Base-by-base conservation (phyloP, 1,284 basidiomycete species). In the Takashimella koratensis region DNA sequence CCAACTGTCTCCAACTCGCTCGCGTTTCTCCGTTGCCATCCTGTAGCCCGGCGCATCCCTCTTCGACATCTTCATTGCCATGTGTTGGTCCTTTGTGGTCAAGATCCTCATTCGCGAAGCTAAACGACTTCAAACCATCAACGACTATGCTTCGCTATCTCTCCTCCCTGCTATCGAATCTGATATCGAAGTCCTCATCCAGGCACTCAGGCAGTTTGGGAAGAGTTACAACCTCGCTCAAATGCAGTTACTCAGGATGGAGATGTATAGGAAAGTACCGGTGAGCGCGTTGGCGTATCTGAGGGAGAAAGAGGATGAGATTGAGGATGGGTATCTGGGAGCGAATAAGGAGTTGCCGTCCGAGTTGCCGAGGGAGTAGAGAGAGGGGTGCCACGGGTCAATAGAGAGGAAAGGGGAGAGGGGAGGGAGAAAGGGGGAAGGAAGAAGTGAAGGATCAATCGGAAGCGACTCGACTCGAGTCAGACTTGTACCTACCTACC, bases 81-180 rank as follows among this genome's bases (percentile, higher is more conserved):
- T 70, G 60, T 59, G 70, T 20, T 69, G 66, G 64, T 63, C 60
- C 1, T 70, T 69, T 47, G 52, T 68, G 3, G 57, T 63, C 27
- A 69, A 67, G 47, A 62, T 70, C 12, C 55, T 73, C 42, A 70
- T 73, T 39, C 49, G 71, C 19, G 71, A 73, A 39, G 52, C 60
- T 40, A 71, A 69, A 58, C 57, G 71, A 2, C 59, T 70, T 24
- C 58, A 67, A 22, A 41, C 55, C 0, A 16, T 64, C 1, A 67
- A 64, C 3, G 55, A 70, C 5, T 48, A 23, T 20, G 11, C 13
- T 30, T 22, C 54, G 66, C 65, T 51, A 13, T 22, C 13, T 43
- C 12, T 8, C 19, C 44, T 10, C 36, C 22, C 12, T 5, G 52
- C 22, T 23, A 42, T 23, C 0, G 42, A 43, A 23, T 49, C 45